Base-by-base conservation (phyloP, 75 land plant species). In the Azolla pinnata region DNA sequence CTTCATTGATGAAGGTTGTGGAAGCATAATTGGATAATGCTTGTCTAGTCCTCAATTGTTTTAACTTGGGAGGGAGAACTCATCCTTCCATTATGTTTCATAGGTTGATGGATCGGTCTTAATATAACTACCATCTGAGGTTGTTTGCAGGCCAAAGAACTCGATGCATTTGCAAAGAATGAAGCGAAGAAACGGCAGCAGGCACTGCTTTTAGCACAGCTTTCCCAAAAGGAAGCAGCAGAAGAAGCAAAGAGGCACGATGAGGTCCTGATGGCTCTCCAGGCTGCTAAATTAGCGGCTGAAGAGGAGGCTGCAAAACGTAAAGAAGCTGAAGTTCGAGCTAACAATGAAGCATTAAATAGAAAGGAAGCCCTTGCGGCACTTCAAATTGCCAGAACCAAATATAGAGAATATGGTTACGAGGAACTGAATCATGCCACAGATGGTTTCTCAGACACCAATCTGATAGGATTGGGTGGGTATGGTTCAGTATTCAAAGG, bases 401-500 rank as follows among this genome's bases (percentile, higher is more conserved):
- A 58, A 30, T 2, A 14, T 33, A 63, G 20, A 9, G 29, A 54
- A 33, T 51, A 51, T 14, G 33, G 26, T 10, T 64, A 29, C 26
- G 61, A 51, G 0, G 66, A 64, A 3, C 34, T 64, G 2, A 31
- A 38, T 19, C 14, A 26, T 12, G 68, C 52, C 1, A 66, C 68
- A 14, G 18, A 21, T 8, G 29, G 19, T 24, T 66, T 64, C 18
- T 58, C 24, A 0, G 25, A 47, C 17, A 58, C 49, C 17, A 9
- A 8, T n/a, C n/a, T 34, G 30, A 46, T 66, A 19, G 68, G 68
- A 16, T 18, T 59, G 32, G 68, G 68, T 19, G 68, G 68, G 2
- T 66, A 60, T 29, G 63, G 68, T 26, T 14, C 12, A 5, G 68
- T 66, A 9, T 66, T 18, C 25, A 66, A 58, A 25, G 68, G 68